A percentile compares a stretch with the other conserved stretches of the same genome.
Evolutionary conservation across 768 basidiomycete genomes (phyloP).

Genomic region (Rhodosporidiobolus odoratus): DNA sequence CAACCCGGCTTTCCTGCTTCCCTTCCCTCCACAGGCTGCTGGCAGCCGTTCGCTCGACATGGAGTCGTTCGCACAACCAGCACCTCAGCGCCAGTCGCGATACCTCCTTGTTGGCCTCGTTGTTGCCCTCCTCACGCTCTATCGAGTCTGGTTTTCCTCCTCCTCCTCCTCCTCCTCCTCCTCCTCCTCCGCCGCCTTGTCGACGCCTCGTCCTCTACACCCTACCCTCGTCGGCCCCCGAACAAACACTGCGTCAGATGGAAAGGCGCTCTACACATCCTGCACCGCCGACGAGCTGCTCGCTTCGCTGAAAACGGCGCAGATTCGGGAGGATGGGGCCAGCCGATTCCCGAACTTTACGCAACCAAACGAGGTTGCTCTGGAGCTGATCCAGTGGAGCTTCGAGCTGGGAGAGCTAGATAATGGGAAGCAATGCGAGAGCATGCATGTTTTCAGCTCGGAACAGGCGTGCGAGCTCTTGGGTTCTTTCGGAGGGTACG

Average conservation of each 20-base stretch:
- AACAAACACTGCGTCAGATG: not conserved
- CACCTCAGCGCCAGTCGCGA: too few species aligned
- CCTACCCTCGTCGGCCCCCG: slow-evolving; percentile 16
- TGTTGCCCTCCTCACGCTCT: too few species aligned
- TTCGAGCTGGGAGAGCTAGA: not conserved
- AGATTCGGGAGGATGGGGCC: not conserved
- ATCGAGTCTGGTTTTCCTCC: not conserved
- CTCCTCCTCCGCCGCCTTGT: not conserved
- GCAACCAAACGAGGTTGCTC: not conserved
- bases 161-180: not conserved
- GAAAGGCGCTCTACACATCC: not conserved
- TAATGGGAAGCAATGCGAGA: not conserved
- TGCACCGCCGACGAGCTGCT: not conserved
- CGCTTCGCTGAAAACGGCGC: not conserved
- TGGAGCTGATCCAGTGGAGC: slow-evolving; percentile 4
- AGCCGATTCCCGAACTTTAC: not conserved
- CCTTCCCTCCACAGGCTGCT: too few species aligned
- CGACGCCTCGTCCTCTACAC: not conserved
- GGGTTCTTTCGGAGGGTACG: slow-evolving; percentile 16
- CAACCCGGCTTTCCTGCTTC: too few species aligned
- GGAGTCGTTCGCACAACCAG: too few species aligned
- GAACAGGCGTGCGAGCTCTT: slow-evolving; percentile 27
- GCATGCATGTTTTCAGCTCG: not conserved
- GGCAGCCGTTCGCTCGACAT: too few species aligned
- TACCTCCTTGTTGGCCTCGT: too few species aligned